Percentiles rank a stretch among this genome's conserved stretches.
phyloP scores from a whole-genome alignment of 192 early-diverging fungal species.

The Polychytrium aggregatum region DNA sequence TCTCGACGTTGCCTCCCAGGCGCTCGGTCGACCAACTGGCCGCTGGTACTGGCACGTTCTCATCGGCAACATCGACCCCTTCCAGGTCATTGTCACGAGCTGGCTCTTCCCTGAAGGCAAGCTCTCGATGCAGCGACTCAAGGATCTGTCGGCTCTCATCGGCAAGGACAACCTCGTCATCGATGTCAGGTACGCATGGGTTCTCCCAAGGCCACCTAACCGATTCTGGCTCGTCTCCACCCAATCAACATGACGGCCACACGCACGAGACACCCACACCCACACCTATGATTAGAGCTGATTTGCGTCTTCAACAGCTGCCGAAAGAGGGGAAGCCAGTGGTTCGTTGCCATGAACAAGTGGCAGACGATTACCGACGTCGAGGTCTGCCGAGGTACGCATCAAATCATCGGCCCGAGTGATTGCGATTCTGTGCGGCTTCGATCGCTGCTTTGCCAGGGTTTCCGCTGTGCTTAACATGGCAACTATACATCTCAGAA shows the following conservation, averaged over 20 bases:
- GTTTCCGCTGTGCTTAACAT: neutral
- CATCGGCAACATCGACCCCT: too few relatives aligned
- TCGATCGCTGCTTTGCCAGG: neutral
- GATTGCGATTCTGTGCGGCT: neutral
- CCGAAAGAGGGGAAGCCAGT: constrained; percentile 50
- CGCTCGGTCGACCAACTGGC: neutral
- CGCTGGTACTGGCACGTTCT: too few relatives aligned
- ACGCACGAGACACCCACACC: too few relatives aligned
- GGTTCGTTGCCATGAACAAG: constrained; percentile 96
- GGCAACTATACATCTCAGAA: constrained; percentile 20
- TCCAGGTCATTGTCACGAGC: constrained; percentile 85
- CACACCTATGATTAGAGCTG: too few relatives aligned
- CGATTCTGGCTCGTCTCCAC: too few relatives aligned
- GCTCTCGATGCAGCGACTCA: constrained; percentile 60
- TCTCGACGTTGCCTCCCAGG: neutral
- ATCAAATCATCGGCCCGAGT: neutral
- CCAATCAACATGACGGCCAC: too few relatives aligned
- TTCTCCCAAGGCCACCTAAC: neutral
- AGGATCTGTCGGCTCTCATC: constrained; percentile 28
- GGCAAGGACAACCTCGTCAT: constrained; percentile 67
- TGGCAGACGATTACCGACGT: constrained; percentile 95
- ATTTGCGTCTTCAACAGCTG: constrained; percentile 57
- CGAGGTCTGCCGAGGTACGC: constrained; percentile 55
- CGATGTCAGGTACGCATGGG: constrained; percentile 53
- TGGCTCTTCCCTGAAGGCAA: constrained; percentile 78